Percentiles rank a stretch among this genome's conserved stretches.
phyloP scores from a whole-genome alignment of 2,329 filamentous ascomycete genomes.

The Apiospora phragmitis region DNA sequence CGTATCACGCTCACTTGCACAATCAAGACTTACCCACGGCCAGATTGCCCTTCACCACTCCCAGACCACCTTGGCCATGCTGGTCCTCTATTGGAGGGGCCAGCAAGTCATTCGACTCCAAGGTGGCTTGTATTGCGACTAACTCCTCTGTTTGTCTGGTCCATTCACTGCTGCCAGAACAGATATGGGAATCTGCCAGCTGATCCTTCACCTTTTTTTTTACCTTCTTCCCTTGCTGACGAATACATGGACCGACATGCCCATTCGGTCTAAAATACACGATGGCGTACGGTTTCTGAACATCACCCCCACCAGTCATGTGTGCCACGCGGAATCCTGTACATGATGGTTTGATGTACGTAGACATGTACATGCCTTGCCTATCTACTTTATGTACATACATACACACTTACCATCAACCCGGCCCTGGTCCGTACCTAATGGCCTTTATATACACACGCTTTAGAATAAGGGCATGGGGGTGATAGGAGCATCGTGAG shows the following conservation, averaged over 20 bases:
- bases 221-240: background rate
- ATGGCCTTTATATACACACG: no score
- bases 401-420: background rate
- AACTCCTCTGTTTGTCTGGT: background rate
- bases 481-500: background rate
- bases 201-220: background rate
- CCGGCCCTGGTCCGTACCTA: no score
- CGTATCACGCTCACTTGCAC: slow-evolving; percentile 20
- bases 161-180: background rate
- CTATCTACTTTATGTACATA: background rate
- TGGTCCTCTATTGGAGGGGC: background rate
- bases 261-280: background rate
- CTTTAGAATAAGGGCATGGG: background rate
- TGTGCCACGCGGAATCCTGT: background rate
- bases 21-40: slow-evolving; percentile 12
- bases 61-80: background rate
- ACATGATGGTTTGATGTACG: background rate
- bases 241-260: background rate
- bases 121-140: background rate
- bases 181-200: background rate
- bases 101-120: background rate
- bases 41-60: background rate
- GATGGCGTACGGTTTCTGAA: background rate
- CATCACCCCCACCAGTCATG: background rate
- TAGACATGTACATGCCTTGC: background rate